A percentile compares a stretch with the other conserved stretches of the same genome.
Evolutionary conservation across 768 basidiomycete species (phyloP).

Genomic region (Krasilnikovozyma curviuscula): DNA sequence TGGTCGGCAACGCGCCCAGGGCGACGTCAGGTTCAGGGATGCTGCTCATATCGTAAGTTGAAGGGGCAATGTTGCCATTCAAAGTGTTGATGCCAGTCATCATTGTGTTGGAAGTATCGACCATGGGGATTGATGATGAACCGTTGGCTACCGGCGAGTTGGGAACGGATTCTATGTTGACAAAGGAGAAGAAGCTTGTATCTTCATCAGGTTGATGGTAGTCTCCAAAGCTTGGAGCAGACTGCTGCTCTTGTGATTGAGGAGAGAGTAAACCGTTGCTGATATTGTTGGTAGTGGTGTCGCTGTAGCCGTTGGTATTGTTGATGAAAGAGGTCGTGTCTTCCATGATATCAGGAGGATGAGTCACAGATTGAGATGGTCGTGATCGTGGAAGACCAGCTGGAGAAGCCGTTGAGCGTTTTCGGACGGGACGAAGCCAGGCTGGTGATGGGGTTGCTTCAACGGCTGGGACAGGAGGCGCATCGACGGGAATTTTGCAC

Average conservation of each 20-base stretch:
- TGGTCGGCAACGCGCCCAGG: not conserved
- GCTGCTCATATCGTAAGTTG: too few species aligned
- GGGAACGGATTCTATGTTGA: too few species aligned
- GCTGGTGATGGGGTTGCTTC: conserved; percentile 38
- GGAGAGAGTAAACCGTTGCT: not conserved
- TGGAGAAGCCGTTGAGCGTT: conserved; percentile 31
- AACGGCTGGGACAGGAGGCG: conserved; percentile 36
- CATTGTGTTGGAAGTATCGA: too few species aligned
- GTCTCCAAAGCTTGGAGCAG: too few species aligned
- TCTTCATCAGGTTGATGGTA: too few species aligned
- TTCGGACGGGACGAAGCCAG: conserved; percentile 65
- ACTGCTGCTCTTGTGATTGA: not conserved
- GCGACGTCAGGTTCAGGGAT: too few species aligned
- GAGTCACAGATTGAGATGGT: not conserved
- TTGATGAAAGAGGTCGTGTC: conserved; percentile 4
- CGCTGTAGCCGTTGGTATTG: conserved; percentile 9
- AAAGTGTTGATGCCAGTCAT: not conserved
- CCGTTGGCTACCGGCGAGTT: too few species aligned
- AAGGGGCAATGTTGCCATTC: too few species aligned
- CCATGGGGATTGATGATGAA: too few species aligned
- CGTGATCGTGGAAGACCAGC: conserved; percentile 7
- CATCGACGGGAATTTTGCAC: conserved; percentile 64
- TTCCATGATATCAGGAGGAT: too few species aligned
- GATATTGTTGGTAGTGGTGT: conserved; percentile 4
- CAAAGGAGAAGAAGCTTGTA: too few species aligned